Base-by-base conservation (phyloP, 1,139 yeast species). In the Geotrichum aggregatum region DNA sequence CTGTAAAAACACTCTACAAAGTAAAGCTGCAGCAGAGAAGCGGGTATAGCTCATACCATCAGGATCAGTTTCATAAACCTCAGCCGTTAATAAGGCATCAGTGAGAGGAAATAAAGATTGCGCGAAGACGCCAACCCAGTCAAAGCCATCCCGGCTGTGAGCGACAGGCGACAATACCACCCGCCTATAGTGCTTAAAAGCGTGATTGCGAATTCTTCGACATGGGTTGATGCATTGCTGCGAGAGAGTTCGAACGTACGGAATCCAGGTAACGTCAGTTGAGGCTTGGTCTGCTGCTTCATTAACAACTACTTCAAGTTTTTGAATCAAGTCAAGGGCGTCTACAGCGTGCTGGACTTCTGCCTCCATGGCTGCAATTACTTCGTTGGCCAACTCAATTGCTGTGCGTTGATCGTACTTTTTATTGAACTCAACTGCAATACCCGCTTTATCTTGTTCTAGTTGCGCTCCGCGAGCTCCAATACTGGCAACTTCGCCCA, bases 171-270 rank as follows among this genome's bases (percentile, higher is more conserved):
- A 82, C 60, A 57, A 77, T 59, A 34, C 78, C 64, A 53, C 70
- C 64, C 61, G 81, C 80, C 61, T 89, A 70, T 18, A 77, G 64
- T 53, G 76, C 70, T 54, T 59, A 43, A 71, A 60, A 0, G 96
- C 92, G 65, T 74, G 79, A 0, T 77, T 69, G 42, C 96, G 74
- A 11, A 89, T 74, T 63, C 85, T 89, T 33, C 87, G 75, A 65
- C 95, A 87, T 10, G 95, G 95, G 61, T 88, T 89, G 66, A 86
- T 78, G 65, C 96, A 87, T 67, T 89, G 96, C 61, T 85, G 91
- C 0, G 95, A 89, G 55, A 89, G 74, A 0, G 94, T 92, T 63
- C 87, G 52, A 5, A 61, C 56, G 48, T 58, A 63, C 4, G 58
- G 58, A 30, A 52, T 52, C 66, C 66, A 64, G 5, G 28, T 24